A percentile compares a stretch with the other conserved stretches of the same genome.
Conservation (phyloP, 1,284 basidiomycete genomes). For the Ustilago lituana region DNA sequence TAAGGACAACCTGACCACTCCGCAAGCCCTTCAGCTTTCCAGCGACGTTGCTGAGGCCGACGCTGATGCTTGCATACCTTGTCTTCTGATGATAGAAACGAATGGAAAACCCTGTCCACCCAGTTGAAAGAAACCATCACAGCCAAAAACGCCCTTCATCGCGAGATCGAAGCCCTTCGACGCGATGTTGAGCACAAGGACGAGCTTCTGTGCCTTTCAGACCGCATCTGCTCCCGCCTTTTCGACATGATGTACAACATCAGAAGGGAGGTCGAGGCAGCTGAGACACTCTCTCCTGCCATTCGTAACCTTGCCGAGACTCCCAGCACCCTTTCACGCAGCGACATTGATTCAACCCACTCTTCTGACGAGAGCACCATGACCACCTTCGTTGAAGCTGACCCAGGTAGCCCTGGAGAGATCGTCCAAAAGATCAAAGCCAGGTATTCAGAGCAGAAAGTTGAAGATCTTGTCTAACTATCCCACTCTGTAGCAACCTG, state of each 20-base stretch:
- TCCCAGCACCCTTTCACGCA: neutral
- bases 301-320: constrained; percentile 22
- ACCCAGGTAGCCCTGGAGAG: neutral
- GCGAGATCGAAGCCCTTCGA: constrained; percentile 11
- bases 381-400: neutral
- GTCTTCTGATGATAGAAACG: constrained; percentile 2
- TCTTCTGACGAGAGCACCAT: neutral
- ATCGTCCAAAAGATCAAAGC: constrained; percentile 18
- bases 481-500: too few relatives aligned
- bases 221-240: constrained; percentile 24
- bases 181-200: constrained; percentile 18
- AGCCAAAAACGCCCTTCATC: neutral
- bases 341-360: neutral
- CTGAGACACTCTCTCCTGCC: constrained; percentile 27
- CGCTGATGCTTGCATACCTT: neutral
- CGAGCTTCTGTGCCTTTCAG: constrained; percentile 33
- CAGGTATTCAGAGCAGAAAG: constrained; percentile 9
- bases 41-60: neutral
- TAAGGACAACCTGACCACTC: too few relatives aligned
- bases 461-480: too few relatives aligned
- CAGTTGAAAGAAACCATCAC: constrained; percentile 11
- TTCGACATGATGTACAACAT: constrained; percentile 24
- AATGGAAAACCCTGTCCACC: neutral
- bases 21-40: neutral
- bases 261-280: constrained; percentile 22